Evolutionary conservation across 1,139 yeast genomes (phyloP).

Genomic region (Wickerhamomyces sp.): DNA sequence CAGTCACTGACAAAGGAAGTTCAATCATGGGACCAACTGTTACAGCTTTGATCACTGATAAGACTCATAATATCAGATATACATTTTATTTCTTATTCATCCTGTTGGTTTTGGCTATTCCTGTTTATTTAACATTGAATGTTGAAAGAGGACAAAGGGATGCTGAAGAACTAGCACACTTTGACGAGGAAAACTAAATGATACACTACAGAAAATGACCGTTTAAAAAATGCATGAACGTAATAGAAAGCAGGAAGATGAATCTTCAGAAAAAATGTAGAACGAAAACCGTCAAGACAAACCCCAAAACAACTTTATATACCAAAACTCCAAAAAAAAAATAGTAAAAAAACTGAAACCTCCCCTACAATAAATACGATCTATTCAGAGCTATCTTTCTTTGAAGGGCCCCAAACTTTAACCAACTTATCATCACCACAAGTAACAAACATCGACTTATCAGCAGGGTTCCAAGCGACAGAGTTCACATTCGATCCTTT

Average conservation of each 20-base stretch:
- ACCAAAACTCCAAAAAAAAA: too few relatives aligned
- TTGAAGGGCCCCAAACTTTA: constrained; percentile 53
- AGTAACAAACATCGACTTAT: constrained; percentile 62
- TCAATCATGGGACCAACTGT: constrained; percentile 64
- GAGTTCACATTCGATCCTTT: constrained; percentile 55
- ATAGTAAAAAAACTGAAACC: too few relatives aligned
- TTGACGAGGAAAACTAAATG: constrained; percentile 18
- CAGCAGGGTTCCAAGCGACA: constrained; percentile 66
- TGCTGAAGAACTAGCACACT: constrained; percentile 32
- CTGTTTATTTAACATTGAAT: constrained; percentile 45
- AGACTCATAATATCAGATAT: constrained; percentile 62
- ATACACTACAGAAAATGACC: background rate
- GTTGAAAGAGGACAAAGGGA: constrained; percentile 52
- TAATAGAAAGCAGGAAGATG: too few relatives aligned
- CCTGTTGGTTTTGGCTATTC: constrained; percentile 46
- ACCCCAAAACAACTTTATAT: too few relatives aligned
- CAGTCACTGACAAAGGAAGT: constrained; percentile 72
- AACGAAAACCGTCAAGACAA: too few relatives aligned
- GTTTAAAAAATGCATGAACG: too few relatives aligned
- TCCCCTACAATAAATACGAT: too few relatives aligned
- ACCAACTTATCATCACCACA: constrained; percentile 79
- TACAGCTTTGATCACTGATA: constrained; percentile 61
- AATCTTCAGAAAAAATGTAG: too few relatives aligned
- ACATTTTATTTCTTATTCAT: constrained; percentile 56
- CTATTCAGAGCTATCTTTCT: background rate